Base-by-base conservation (phyloP, 768 basidiomycete species). In the Cyathus striatus region DNA sequence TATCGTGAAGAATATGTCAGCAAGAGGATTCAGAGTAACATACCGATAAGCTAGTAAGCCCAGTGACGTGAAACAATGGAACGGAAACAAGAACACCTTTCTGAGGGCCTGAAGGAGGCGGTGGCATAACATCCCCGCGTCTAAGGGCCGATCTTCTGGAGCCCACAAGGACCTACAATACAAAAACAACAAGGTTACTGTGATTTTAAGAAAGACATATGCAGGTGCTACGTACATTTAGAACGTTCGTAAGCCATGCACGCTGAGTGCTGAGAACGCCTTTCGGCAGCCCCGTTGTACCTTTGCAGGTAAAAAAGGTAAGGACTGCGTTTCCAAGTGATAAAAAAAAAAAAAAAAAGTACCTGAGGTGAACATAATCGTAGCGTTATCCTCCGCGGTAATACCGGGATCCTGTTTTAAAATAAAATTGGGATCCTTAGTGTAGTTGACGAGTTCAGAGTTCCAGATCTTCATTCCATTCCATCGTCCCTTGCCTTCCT, bases 1-100 rank as follows among this genome's bases (percentile, higher is more conserved):
- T 14, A 40, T 23, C 39, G 22, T 32, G 9, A 40, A 23, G 13
- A 13, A 20, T 12, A 35, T 20, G 16, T n/a, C n/a, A 7, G 24
- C 27, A 5, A 26, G 14, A 21, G 24, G 14, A 14, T 30, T 32
- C 30, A 32, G 7, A 23, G 35, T n/a, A 40, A 46, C 46, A 23
- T 48, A 53, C 57, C 35, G 49, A 52, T 43, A 42, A 47, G 50
- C 63, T 64, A 14, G 48, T 56, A n/a, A 43, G 51, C 2, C 73
- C 78, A 7, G 75, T 78, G 6, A 76, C 78, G 57, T 81, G 79
- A 59, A 83, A 81, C 6, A 83, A 57, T 1, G 80, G 80, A 1
- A 78, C 75, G n/a, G 72, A 65, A 22, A 79, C 54, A 26, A 79
- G 53, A 24, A 66, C 51, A 9, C 65, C 71, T 44, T 62, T 67